Conservation (phyloP, 2,329 filamentous ascomycete species). For the Beauveria sp. region DNA sequence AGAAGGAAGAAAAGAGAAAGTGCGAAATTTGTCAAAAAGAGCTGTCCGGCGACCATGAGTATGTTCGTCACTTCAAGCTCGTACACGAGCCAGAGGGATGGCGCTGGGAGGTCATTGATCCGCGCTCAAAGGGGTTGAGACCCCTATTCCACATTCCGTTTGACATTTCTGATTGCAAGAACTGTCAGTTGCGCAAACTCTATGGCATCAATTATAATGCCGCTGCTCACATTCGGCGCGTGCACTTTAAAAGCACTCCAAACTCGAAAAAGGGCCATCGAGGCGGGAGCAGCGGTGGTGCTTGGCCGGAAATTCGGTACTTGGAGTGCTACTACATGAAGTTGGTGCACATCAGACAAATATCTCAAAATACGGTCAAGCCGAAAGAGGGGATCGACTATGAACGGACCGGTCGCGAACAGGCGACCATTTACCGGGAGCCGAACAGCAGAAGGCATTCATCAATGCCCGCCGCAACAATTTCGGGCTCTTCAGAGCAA, state of each 20-base stretch:
- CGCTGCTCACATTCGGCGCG: slow-evolving; percentile 78
- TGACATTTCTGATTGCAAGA: slow-evolving; percentile 71
- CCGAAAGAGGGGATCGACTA: slow-evolving; percentile 2
- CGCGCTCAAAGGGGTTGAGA: not conserved
- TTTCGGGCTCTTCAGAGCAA: no score
- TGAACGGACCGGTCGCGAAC: not conserved
- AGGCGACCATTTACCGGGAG: slow-evolving; percentile 8
- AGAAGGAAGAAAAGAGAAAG: not conserved
- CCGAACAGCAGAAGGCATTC: not conserved
- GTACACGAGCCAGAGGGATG: not conserved
- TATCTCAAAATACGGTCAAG: slow-evolving; percentile 29
- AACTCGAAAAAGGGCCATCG: slow-evolving; percentile 34
- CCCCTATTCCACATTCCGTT: slow-evolving; percentile 34
- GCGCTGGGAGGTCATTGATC: not conserved
- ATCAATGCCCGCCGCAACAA: not conserved
- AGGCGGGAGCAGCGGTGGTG: no score
- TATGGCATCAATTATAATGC: slow-evolving; percentile 95
- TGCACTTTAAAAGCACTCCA: slow-evolving; percentile 66
- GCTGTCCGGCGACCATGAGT: not conserved
- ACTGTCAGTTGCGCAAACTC: slow-evolving; percentile 66
- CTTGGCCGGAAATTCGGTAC: no score
- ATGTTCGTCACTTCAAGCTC: not conserved
- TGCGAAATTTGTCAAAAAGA: not conserved
- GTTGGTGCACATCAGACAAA: slow-evolving; percentile 46
- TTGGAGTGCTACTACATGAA: slow-evolving; percentile 47